phyloP scores from a whole-genome alignment of 2,329 filamentous ascomycete species.

The Fusarium equiseti region DNA sequence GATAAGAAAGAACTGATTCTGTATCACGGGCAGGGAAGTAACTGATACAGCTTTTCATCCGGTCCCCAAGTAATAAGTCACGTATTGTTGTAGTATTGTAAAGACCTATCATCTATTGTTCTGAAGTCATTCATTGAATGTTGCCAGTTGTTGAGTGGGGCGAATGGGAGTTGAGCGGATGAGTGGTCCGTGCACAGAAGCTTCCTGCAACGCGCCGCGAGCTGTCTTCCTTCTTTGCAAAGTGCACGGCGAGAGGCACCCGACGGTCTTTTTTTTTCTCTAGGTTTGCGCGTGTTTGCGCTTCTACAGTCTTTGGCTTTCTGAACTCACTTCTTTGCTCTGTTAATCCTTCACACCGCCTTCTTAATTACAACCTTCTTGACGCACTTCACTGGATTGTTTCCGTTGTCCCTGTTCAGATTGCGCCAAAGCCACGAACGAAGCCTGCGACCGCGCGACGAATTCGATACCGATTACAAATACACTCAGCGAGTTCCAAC shows the following conservation, averaged over 20 bases:
- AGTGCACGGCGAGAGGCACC: conserved; percentile 31
- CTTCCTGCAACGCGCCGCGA: conserved; percentile 43
- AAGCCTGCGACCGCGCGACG: conserved; percentile 26
- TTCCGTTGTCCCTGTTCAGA: conserved; percentile 29
- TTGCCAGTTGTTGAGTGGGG: neutral
- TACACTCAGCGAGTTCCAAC: conserved; percentile 3
- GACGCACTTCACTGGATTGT: conserved; percentile 5
- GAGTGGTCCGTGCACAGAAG: conserved; percentile 35
- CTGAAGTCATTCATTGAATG: conserved; percentile 1
- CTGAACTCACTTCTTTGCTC: neutral
- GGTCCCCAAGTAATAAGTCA: neutral
- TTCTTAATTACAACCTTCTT: conserved; percentile 2
- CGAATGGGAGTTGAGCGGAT: conserved; percentile 3
- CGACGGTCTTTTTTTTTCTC: conserved; percentile 23
- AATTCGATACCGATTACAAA: conserved; percentile 17
- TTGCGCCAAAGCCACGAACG: conserved; percentile 30
- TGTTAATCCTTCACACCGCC: neutral
- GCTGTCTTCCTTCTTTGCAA: conserved; percentile 33
- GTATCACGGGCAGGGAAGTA: neutral
- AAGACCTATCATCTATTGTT: neutral
- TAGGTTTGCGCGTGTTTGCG: conserved; percentile 32
- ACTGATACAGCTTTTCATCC: no score
- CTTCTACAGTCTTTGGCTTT: conserved; percentile 21
- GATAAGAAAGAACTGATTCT: neutral
- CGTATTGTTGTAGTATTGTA: neutral